Percentiles rank a stretch among this genome's conserved stretches.
These are phyloP conservation scores for Candida arabinofermentans DNA, from an alignment of 805 yeast genomes.

Conservation along the genomic window DNA sequence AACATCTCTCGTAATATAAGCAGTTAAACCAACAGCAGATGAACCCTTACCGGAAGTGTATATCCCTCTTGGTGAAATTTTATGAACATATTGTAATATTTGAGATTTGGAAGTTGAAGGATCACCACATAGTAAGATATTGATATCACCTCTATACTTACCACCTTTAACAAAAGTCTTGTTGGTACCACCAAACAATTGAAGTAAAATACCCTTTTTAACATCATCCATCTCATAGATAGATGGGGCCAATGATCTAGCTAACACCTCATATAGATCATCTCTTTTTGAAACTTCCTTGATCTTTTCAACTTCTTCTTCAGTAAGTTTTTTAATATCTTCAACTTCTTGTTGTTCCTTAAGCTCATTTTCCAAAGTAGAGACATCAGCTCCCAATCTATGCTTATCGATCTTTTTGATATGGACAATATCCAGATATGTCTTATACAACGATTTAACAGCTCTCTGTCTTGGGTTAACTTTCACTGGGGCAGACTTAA, in stretches of 20 bases:
- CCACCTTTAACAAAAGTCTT: constrained; percentile 89
- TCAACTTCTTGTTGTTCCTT: constrained; percentile 68
- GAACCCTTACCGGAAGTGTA: constrained; percentile 99
- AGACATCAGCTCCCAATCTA: constrained; percentile 74
- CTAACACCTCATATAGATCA: constrained; percentile 80
- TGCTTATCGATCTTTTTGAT: constrained; percentile 80
- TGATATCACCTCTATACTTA: constrained; percentile 92
- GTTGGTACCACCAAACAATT: constrained; percentile 93
- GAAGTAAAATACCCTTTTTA: constrained; percentile 89
- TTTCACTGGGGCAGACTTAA: constrained; percentile 88
- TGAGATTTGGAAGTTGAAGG: constrained; percentile 98
- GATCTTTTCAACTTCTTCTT: constrained; percentile 66
- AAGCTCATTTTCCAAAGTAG: constrained; percentile 60
- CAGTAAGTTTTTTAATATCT: constrained; percentile 65
- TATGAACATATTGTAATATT: constrained; percentile 88
- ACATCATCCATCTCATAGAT: constrained; percentile 96
- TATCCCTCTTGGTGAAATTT: constrained; percentile 96
- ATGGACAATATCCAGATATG: constrained; percentile 92
- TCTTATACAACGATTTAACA: constrained; percentile 79
- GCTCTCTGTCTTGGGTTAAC: constrained; percentile 83
- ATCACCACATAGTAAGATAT: constrained; percentile 90
- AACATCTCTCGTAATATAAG: constrained; percentile 90
- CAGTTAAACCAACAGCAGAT: constrained; percentile 98
- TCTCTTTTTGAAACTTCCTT: constrained; percentile 57
- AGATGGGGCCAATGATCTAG: constrained; percentile 95